Evolutionary conservation across 805 yeast species (phyloP).

Genomic region (Wickerhamia fluorescens): DNA sequence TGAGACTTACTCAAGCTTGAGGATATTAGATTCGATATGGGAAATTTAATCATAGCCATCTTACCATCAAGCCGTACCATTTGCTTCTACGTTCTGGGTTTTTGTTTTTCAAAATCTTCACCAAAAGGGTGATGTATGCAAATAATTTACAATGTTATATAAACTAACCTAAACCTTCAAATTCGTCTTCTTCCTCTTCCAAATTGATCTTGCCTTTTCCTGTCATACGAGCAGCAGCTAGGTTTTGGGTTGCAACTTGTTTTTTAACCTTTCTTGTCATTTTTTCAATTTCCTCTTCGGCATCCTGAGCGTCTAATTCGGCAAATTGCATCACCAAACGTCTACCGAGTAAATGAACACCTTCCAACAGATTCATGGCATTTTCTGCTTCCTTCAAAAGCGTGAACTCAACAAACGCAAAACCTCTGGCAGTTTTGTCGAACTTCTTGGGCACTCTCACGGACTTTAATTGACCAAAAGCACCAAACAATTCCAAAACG

Average conservation of each 20-base stretch:
- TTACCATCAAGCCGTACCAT: too few relatives aligned
- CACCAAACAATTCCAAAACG: constrained; percentile 83
- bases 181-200: constrained; percentile 44
- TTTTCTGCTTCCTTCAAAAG: constrained; percentile 83
- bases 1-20: constrained; percentile 3
- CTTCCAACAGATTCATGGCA: constrained; percentile 90
- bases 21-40: too few relatives aligned
- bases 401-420: constrained; percentile 92
- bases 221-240: constrained; percentile 59
- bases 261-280: constrained; percentile 81
- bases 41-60: too few relatives aligned
- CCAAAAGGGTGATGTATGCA: too few relatives aligned
- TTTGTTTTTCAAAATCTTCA: too few relatives aligned
- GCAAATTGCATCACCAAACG: constrained; percentile 92
- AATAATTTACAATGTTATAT: too few relatives aligned
- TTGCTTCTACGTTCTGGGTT: too few relatives aligned
- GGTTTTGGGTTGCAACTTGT: constrained; percentile 72
- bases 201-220: constrained; percentile 72
- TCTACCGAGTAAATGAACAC: constrained; percentile 95
- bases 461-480: constrained; percentile 91
- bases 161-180: constrained; percentile 14
- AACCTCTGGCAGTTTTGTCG: constrained; percentile 92
- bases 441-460: constrained; percentile 95
- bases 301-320: constrained; percentile 70
- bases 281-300: constrained; percentile 83